Conservation (phyloP, 176 grass and related monocot genomes). For the Alloteropsis semialata region DNA sequence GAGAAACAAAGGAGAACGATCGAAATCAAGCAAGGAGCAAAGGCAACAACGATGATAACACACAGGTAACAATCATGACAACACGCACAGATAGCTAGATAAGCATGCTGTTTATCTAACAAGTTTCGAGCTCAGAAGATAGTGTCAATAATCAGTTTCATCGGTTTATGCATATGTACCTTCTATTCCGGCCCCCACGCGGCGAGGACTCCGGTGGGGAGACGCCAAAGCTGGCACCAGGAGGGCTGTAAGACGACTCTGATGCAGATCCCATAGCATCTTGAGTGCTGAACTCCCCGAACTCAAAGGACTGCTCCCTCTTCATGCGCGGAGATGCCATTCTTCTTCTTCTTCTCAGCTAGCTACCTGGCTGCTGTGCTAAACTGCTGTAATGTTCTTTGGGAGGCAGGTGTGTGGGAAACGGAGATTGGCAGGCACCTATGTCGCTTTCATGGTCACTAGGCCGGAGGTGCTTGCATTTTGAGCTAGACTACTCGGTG, state of each 20-base stretch:
- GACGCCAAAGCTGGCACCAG: slow-evolving; percentile 18
- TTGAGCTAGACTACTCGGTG: neutral
- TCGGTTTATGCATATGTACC: slow-evolving; percentile 16
- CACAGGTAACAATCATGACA: neutral
- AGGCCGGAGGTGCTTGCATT: neutral
- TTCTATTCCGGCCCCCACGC: slow-evolving; percentile 37
- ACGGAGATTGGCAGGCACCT: slow-evolving; percentile 9
- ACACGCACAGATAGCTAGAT: neutral
- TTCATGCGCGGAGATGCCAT: slow-evolving; percentile 31
- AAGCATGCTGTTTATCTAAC: neutral
- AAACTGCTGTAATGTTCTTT: neutral
- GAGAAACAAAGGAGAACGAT: neutral
- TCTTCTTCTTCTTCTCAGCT: slow-evolving; percentile 7
- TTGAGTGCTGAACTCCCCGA: slow-evolving; percentile 13
- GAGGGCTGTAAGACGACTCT: slow-evolving; percentile 40
- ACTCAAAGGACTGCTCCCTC: slow-evolving; percentile 39
- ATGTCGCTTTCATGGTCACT: slow-evolving; percentile 32
- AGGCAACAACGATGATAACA: neutral
- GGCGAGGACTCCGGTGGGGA: slow-evolving; percentile 32
- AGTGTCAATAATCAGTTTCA: neutral
- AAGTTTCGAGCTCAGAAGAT: neutral
- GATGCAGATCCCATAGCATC: slow-evolving; percentile 38
- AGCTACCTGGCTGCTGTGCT: neutral
- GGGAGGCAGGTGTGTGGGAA: slow-evolving; percentile 31
- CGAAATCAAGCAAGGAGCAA: neutral